Evolutionary conservation across 2,329 filamentous ascomycete genomes (phyloP).

Genomic region (Volutella citrinella): DNA sequence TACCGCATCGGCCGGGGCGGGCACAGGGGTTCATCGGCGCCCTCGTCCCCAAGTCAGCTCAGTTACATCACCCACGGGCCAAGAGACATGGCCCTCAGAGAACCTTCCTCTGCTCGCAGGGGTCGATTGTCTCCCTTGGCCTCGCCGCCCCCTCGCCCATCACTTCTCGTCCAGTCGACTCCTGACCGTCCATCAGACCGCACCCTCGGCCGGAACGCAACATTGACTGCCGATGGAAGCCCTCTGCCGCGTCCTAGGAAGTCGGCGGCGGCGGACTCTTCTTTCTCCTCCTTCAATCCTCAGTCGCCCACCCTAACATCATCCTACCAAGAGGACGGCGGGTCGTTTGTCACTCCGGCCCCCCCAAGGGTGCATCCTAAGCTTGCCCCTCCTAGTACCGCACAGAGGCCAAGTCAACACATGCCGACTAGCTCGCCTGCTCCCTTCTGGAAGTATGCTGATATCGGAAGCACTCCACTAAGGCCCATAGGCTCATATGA

Average conservation of each 20-base stretch:
- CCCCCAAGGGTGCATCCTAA: conserved; percentile 71
- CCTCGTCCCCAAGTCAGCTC: conserved; percentile 63
- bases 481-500: conserved; percentile 48
- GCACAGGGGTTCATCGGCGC: conserved; percentile 65
- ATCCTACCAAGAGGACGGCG: conserved; percentile 59
- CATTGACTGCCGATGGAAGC: conserved; percentile 54
- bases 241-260: conserved; percentile 58
- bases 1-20: conserved; percentile 60
- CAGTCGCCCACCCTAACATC: conserved; percentile 61
- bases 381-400: conserved; percentile 75
- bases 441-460: conserved; percentile 85
- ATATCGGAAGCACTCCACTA: conserved; percentile 71
- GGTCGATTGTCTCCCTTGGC: conserved; percentile 52
- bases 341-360: conserved; percentile 67
- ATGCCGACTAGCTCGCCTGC: conserved; percentile 84
- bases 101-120: conserved; percentile 53
- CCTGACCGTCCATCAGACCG: conserved; percentile 51
- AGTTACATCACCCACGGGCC: conserved; percentile 60
- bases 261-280: conserved; percentile 40
- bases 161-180: conserved; percentile 53
- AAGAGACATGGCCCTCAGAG: conserved; percentile 51
- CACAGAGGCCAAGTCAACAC: conserved; percentile 77
- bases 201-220: conserved; percentile 33
- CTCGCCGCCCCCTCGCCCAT: conserved; percentile 54
- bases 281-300: conserved; percentile 49